These are phyloP conservation scores for Suillus brevipes DNA, from an alignment of 768 basidiomycete species.

Conservation along the genomic window DNA sequence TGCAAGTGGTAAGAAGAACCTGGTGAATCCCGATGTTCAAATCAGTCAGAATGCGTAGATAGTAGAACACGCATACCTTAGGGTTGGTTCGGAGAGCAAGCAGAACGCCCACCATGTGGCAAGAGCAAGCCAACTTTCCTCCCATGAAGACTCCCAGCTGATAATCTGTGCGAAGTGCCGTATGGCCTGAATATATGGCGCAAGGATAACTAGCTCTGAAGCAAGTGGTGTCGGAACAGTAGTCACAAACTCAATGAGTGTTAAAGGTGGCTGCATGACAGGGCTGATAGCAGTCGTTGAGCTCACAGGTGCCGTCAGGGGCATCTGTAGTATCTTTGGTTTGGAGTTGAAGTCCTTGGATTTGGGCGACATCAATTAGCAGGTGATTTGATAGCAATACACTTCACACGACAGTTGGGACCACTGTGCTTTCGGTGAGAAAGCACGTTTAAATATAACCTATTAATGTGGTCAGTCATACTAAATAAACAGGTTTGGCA, in stretches of 20 bases:
- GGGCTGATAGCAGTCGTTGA: constrained; percentile 5
- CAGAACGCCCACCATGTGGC: constrained; percentile 79
- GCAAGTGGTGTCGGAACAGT: constrained; percentile 64
- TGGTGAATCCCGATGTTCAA: constrained; percentile 24
- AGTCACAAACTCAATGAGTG: constrained; percentile 49
- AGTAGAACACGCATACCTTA: constrained; percentile 43
- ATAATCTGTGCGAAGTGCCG: constrained; percentile 48
- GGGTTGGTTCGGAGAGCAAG: constrained; percentile 50
- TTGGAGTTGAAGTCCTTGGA: constrained; percentile 9
- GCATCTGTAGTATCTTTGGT: constrained; percentile 18
- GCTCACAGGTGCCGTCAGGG: constrained; percentile 8
- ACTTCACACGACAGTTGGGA: not conserved
- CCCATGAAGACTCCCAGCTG: constrained; percentile 58
- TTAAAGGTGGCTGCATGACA: constrained; percentile 8
- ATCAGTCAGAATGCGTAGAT: constrained; percentile 11
- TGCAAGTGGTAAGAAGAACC: constrained; percentile 59
- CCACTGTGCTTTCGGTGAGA: not conserved
- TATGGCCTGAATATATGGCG: constrained; percentile 48
- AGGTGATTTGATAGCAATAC: not conserved
- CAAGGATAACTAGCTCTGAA: constrained; percentile 59
- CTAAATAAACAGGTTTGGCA: too few species aligned
- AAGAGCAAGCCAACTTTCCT: constrained; percentile 66
- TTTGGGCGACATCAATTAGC: constrained; percentile 8
- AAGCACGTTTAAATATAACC: not conserved
- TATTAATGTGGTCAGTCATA: not conserved